These are phyloP conservation scores for Apiospora hydei DNA, from an alignment of 2,329 filamentous ascomycete species.

Conservation along the genomic window DNA sequence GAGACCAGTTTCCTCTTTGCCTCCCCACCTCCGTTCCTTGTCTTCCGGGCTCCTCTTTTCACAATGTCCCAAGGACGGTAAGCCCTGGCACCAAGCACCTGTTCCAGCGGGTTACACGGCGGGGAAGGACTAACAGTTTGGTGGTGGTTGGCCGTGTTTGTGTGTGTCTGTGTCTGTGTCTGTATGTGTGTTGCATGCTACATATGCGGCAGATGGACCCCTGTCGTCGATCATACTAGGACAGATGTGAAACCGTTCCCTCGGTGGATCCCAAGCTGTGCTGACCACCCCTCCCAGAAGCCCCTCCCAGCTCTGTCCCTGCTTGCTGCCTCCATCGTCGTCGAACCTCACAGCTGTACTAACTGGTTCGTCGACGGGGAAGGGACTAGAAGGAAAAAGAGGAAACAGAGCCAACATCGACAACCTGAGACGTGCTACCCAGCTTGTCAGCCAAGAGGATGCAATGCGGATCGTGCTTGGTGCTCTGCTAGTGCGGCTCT, in stretches of 20 bases:
- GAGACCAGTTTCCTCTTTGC: neutral
- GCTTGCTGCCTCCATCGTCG: neutral
- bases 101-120: neutral
- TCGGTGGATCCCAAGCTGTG: neutral
- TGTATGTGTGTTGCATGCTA: neutral
- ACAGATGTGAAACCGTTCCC: slow-evolving; percentile 7
- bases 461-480: slow-evolving; percentile 1
- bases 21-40: slow-evolving; percentile 9
- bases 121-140: neutral
- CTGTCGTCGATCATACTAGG: slow-evolving; percentile 11
- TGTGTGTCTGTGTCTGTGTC: neutral
- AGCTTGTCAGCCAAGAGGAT: neutral
- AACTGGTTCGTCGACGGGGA: neutral
- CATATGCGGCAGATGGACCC: neutral
- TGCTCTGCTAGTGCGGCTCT: neutral
- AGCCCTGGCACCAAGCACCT: neutral
- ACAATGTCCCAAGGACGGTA: neutral
- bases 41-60: neutral
- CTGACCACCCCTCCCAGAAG: neutral
- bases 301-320: no score
- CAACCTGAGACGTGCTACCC: slow-evolving; percentile 17
- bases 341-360: neutral
- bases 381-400: neutral
- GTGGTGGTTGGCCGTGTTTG: neutral
- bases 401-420: slow-evolving; percentile 1